These are phyloP conservation scores for Cyberlindnera mississippiensis DNA, from an alignment of 805 yeast genomes.

Conservation along the genomic window DNA sequence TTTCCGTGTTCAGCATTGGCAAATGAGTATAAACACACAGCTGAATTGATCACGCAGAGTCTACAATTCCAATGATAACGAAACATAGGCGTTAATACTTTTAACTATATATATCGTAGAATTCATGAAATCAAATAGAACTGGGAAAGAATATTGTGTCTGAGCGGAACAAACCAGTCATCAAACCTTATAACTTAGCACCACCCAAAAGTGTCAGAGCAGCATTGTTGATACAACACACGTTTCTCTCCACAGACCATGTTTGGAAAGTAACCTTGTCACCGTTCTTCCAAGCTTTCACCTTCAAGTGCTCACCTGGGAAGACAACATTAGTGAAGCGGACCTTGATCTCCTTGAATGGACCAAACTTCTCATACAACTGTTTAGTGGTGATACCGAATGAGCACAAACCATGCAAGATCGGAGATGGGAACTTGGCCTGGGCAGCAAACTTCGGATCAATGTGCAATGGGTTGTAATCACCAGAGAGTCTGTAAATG, in stretches of 20 bases:
- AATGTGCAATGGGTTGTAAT: conserved; percentile 91
- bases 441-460: conserved; percentile 88
- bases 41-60: too few relatives aligned
- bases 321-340: conserved; percentile 88
- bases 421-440: conserved; percentile 82
- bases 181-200: conserved; percentile 14
- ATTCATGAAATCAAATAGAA: too few relatives aligned
- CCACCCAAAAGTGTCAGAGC: conserved; percentile 57
- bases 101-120: too few relatives aligned
- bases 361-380: conserved; percentile 75
- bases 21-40: too few relatives aligned
- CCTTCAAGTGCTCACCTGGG: conserved; percentile 87
- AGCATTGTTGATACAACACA: conserved; percentile 80
- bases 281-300: conserved; percentile 81
- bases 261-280: conserved; percentile 69
- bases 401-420: conserved; percentile 87
- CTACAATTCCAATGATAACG: too few relatives aligned
- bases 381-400: conserved; percentile 80
- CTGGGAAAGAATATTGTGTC: too few relatives aligned
- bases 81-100: too few relatives aligned
- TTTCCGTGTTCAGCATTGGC: too few relatives aligned
- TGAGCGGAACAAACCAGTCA: too few relatives aligned
- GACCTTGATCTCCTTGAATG: conserved; percentile 78
- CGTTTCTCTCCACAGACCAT: conserved; percentile 70
- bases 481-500: conserved; percentile 87